phyloP scores from a whole-genome alignment of 1,284 basidiomycete species.

The Apiotrichum montevideense region DNA sequence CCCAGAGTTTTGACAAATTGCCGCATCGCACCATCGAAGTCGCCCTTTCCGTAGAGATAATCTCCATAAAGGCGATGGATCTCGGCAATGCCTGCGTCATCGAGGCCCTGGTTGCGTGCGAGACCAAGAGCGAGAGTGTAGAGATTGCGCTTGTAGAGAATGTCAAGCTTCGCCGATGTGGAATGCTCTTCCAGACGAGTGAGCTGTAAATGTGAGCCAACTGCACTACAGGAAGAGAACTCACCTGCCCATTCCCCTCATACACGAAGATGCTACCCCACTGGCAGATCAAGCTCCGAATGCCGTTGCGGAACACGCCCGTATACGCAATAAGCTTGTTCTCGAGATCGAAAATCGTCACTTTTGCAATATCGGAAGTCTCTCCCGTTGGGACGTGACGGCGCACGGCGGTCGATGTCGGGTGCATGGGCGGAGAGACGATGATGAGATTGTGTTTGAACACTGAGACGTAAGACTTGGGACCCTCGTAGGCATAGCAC shows the following conservation, averaged over 20 bases:
- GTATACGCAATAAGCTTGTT: slow-evolving; percentile 86
- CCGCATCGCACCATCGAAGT: slow-evolving; percentile 87
- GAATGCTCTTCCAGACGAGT: slow-evolving; percentile 69
- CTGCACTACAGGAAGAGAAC: slow-evolving; percentile 30
- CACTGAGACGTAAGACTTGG: slow-evolving; percentile 54
- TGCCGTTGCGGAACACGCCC: slow-evolving; percentile 68
- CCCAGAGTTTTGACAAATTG: slow-evolving; percentile 91
- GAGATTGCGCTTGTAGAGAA: slow-evolving; percentile 69
- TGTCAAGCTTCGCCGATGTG: slow-evolving; percentile 69
- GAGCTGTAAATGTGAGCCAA: slow-evolving; percentile 56
- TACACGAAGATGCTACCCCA: slow-evolving; percentile 73
- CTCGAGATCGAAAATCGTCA: slow-evolving; percentile 86
- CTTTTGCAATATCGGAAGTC: slow-evolving; percentile 65
- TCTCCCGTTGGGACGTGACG: not conserved
- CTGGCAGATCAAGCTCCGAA: slow-evolving; percentile 69
- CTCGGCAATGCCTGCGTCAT: slow-evolving; percentile 68
- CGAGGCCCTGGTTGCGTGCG: slow-evolving; percentile 68
- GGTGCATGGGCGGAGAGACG: slow-evolving; percentile 73
- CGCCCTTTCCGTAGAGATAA: slow-evolving; percentile 80
- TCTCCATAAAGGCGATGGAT: slow-evolving; percentile 87
- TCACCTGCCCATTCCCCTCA: slow-evolving; percentile 66
- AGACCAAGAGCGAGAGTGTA: slow-evolving; percentile 64
- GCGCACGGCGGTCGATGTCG: slow-evolving; percentile 50
- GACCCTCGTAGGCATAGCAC: slow-evolving; percentile 80
- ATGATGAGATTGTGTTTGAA: slow-evolving; percentile 80